phyloP scores from a whole-genome alignment of 2,329 filamentous ascomycete genomes.

The Bipolaris oryzae region DNA sequence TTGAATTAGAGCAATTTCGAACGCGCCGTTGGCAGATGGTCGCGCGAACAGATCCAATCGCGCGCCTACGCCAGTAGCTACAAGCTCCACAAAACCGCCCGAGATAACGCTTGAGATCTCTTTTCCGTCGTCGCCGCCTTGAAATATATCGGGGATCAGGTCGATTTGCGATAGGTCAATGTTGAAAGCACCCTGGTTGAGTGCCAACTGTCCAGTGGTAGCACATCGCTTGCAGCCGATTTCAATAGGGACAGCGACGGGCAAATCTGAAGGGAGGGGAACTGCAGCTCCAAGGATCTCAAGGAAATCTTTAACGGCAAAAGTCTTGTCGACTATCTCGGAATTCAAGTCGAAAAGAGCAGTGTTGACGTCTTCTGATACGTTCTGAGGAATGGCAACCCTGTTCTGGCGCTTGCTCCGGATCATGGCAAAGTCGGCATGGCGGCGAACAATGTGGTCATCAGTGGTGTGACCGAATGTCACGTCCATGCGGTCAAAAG shows the following conservation, averaged over 20 bases:
- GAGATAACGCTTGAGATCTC: conserved; percentile 36
- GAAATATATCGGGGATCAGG: conserved; percentile 30
- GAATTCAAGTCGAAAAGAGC: conserved; percentile 31
- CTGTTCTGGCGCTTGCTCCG: conserved; percentile 24
- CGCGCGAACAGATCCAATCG: conserved; percentile 44
- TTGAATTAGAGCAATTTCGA: conserved; percentile 29
- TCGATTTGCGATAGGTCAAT: conserved; percentile 35
- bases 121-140: conserved; percentile 32
- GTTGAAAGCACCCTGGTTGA: conserved; percentile 39
- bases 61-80: conserved; percentile 37
- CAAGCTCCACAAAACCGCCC: conserved; percentile 44
- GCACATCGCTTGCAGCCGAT: conserved; percentile 48
- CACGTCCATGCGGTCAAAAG: conserved; percentile 39
- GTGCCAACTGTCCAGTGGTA: conserved; percentile 37
- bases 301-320: conserved; percentile 27
- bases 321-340: conserved; percentile 33
- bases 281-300: conserved; percentile 17
- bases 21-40: conserved; percentile 30
- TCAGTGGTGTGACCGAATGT: conserved; percentile 42
- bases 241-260: conserved; percentile 24
- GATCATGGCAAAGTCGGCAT: conserved; percentile 32
- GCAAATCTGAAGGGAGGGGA: conserved; percentile 25
- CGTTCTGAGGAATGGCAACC: conserved; percentile 29
- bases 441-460: conserved; percentile 37
- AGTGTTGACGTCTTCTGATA: conserved; percentile 26